Conservation (phyloP, 2,329 filamentous ascomycete species). For the Drechslera avenae region DNA sequence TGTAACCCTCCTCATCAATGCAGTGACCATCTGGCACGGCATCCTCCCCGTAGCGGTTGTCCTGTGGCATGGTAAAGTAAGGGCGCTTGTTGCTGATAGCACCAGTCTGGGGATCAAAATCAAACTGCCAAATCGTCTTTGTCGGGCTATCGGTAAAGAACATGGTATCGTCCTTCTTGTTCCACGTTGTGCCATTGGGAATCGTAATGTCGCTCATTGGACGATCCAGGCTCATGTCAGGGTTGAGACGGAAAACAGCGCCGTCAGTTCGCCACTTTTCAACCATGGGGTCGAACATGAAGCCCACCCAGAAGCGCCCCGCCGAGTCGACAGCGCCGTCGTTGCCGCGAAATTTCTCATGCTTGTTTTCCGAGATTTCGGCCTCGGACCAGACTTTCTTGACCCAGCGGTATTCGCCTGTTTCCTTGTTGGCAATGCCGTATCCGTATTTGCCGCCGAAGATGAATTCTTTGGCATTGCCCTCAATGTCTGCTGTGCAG, state of each 20-base stretch:
- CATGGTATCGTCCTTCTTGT: constrained; percentile 71
- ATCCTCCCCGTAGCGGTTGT: constrained; percentile 51
- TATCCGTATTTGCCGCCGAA: constrained; percentile 82
- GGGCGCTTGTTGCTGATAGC: constrained; percentile 70
- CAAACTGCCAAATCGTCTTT: constrained; percentile 72
- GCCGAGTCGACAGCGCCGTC: constrained; percentile 81
- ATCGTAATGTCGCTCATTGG: constrained; percentile 71
- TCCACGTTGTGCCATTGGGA: constrained; percentile 86
- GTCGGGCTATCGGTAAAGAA: constrained; percentile 83
- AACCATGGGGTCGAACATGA: constrained; percentile 79
- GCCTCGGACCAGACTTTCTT: constrained; percentile 61
- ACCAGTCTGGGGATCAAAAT: constrained; percentile 70
- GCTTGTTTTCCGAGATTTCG: constrained; percentile 53
- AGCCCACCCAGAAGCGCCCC: constrained; percentile 83
- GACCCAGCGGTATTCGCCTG: constrained; percentile 62
- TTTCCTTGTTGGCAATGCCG: constrained; percentile 73
- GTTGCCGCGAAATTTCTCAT: constrained; percentile 67
- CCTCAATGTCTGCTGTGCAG: constrained; percentile 75
- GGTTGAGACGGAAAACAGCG: constrained; percentile 73
- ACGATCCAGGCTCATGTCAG: constrained; percentile 63
- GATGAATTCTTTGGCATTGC: constrained; percentile 71
- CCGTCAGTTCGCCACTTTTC: constrained; percentile 65
- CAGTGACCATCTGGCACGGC: constrained; percentile 80
- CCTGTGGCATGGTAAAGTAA: constrained; percentile 72
- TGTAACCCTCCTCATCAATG: constrained; percentile 80